These are phyloP conservation scores for Alloascoidea africana DNA, from an alignment of 805 yeast genomes.

Conservation along the genomic window DNA sequence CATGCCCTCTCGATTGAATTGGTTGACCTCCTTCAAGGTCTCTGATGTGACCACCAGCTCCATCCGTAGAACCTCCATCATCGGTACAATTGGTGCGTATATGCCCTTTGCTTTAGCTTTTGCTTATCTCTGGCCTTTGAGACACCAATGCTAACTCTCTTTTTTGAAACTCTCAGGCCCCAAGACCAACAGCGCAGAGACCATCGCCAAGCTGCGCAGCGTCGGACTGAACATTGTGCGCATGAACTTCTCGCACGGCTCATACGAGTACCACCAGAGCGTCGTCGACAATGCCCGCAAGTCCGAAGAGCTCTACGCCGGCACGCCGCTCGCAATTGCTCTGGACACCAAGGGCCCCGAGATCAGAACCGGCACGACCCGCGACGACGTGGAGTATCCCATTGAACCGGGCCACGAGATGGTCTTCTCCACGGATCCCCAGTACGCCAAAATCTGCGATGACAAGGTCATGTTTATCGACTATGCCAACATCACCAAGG, in stretches of 20 bases:
- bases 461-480: constrained; percentile 79
- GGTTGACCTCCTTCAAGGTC: constrained; percentile 73
- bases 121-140: not conserved
- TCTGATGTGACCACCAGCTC: constrained; percentile 60
- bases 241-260: constrained; percentile 98
- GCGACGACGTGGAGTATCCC: constrained; percentile 65
- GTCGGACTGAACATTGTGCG: constrained; percentile 97
- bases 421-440: constrained; percentile 85
- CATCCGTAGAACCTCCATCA: constrained; percentile 89
- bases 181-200: constrained; percentile 83
- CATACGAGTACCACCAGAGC: constrained; percentile 93
- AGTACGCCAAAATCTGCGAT: constrained; percentile 55
- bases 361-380: constrained; percentile 96
- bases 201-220: constrained; percentile 74
- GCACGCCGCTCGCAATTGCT: constrained; percentile 97
- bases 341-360: constrained; percentile 99
- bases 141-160: constrained; percentile 6
- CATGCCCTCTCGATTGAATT: constrained; percentile 55
- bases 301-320: constrained; percentile 79
- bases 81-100: constrained; percentile 73
- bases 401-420: constrained; percentile 77
- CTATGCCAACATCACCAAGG: constrained; percentile 93
- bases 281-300: constrained; percentile 94
- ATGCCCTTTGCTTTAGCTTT: constrained; percentile 1
- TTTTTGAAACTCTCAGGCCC: constrained; percentile 34